Evolutionary conservation across 805 yeast species (phyloP), one percentile per base, ranked within the genome.

Genomic region (Ogataea siamensis): DNA sequence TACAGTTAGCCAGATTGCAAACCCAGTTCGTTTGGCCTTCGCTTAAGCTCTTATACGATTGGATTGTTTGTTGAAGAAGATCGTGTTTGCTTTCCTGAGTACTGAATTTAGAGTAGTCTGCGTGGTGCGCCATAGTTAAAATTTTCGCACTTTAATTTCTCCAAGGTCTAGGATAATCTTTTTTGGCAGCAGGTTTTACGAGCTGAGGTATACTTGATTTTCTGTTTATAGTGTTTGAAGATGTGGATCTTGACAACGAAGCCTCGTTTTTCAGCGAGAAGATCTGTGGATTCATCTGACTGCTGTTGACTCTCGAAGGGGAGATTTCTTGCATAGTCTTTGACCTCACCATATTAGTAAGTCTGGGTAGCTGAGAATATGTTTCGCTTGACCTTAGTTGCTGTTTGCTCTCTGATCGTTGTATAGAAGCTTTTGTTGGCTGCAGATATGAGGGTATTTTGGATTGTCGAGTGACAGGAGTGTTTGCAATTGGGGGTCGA

Each of bases 1-100:
- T 73, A 25, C 91, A 83, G 54, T 91, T 91, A 18, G 97, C 76
- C 22, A 88, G 63, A 55, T 93, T 91, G 46, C 94, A 79, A 3
- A 91, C 89, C 96, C 96, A 89, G 62, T 87, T 85, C 21, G 64
- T 55, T 42, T 82, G 85, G 7, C 69, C 87, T 1, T 55, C 66
- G 1, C 80, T 62, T 11, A 91, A 66, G 0, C 91, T 88, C 31
- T 68, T 67, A 49, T 85, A 85, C 1, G 87, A 75, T 32, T 67
- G 72, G 2, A 84, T 34, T 4, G 86, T 62, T 41, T 66, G 67
- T 39, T 78, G 75, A 14, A 88, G 70, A 5, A 76, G 67, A 35
- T 84, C 91, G 18, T 58, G 56, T 45, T 74, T 76, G 35, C 54
- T 41, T 1, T 48, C 21, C 1, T 62, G 57, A 1, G 55, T 22